Evolutionary conservation across 202 grass and related monocot species (phyloP).

Genomic region (Brachypodium distachyon): DNA sequence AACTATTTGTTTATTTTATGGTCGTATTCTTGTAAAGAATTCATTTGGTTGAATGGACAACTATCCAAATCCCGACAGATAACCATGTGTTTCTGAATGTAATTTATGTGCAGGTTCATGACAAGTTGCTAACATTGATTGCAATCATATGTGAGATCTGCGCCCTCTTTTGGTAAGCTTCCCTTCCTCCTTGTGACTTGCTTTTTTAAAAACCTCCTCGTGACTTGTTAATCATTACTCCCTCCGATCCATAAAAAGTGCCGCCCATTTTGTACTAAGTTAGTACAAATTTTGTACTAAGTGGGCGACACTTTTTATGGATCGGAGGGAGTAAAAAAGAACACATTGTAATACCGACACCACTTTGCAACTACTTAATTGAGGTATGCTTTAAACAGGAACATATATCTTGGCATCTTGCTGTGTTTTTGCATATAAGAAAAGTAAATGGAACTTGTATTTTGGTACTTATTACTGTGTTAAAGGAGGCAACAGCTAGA

Average conservation of each 20-base stretch:
- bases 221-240: not conserved
- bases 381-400: not conserved
- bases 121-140: conserved; percentile 68
- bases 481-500: not conserved
- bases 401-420: not conserved
- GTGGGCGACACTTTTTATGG: too few relatives aligned
- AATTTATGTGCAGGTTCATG: conserved; percentile 65
- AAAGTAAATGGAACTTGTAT: not conserved
- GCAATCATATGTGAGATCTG: conserved; percentile 82
- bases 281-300: too few relatives aligned
- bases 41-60: not conserved
- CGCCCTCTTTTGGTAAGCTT: conserved; percentile 66
- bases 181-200: not conserved
- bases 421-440: not conserved
- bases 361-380: not conserved
- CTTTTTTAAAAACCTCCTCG: too few relatives aligned
- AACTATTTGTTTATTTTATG: not conserved
- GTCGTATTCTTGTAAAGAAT: not conserved
- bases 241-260: too few relatives aligned
- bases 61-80: not conserved
- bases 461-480: not conserved
- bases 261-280: too few relatives aligned
- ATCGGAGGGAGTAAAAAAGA: too few relatives aligned
- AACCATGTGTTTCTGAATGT: not conserved
- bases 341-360: not conserved